Evolutionary conservation across 495 filamentous ascomycete species (phyloP).

Genomic region (Friedmanniomyces endolithicus): DNA sequence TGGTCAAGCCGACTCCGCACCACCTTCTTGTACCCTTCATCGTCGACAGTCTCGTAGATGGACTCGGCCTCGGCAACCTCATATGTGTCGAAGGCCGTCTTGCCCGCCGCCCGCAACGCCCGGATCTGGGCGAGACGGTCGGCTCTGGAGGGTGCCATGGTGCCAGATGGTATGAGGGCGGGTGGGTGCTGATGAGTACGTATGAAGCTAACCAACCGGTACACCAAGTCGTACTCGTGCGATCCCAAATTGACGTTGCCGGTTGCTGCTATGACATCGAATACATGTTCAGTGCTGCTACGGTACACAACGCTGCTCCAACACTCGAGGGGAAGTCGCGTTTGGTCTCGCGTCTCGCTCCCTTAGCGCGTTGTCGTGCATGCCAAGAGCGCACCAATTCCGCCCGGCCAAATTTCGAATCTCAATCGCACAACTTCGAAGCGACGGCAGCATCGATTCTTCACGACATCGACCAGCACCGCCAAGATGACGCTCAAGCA

Average conservation of each 20-base stretch:
- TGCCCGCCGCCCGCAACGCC: constrained; percentile 75
- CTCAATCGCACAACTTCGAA: neutral
- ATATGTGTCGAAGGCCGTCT: constrained; percentile 81
- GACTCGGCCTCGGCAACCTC: constrained; percentile 71
- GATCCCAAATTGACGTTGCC: no score
- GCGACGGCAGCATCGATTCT: neutral
- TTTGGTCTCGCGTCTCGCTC: no score
- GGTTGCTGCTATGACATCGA: no score
- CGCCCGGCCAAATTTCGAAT: no score
- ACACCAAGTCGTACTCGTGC: no score
- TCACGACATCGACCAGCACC: constrained; percentile 6
- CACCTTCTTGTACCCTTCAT: constrained; percentile 93
- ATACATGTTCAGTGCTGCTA: no score
- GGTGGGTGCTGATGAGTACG: no score
- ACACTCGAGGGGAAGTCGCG: no score
- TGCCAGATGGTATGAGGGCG: neutral
- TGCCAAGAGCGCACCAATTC: neutral
- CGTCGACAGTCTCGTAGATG: constrained; percentile 92
- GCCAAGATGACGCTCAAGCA: constrained; percentile 70
- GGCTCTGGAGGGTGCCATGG: constrained; percentile 26
- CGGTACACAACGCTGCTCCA: no score
- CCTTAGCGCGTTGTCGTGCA: no score
- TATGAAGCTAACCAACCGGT: no score
- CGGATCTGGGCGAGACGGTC: constrained; percentile 59
- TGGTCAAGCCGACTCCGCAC: constrained; percentile 78